Base-by-base conservation (phyloP, 139 green algal species). In the Edaphochlamys debaryana region DNA sequence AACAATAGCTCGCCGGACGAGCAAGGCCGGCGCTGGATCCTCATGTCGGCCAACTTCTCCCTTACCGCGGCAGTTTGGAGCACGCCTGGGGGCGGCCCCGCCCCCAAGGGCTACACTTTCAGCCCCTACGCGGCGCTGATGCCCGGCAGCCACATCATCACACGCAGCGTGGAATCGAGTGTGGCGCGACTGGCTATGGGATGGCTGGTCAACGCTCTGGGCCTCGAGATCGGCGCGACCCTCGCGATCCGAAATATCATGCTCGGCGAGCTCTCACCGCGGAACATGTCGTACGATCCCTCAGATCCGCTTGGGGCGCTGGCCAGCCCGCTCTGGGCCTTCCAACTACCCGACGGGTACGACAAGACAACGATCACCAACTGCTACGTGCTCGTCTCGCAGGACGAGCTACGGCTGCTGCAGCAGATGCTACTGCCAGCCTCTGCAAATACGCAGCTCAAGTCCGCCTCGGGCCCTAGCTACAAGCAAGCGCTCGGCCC, bases 281-380 rank as follows among this genome's bases (percentile, higher is more conserved):
- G 40, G 4, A 3, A 20, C 48, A 37, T 40, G 3, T 17, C 9
- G 11, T 84, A 84, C 78, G 30, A 41, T 50, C 27, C 48, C 8
- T 0, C 1, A 1, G 48, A 48, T n/a, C 78, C 78, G 4, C 64
- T 76, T 27, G 78, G 38, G 2, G 48, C 58, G 29, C 78, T 84
- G 29, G 50, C n/a, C 0, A 68, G 48, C 50, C 78, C 66, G 66
- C 78, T 84, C 34, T 84, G 78, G 78, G 78, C 66, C 40, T 27
- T 84, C 45, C 38, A 45, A 11, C 64, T 54, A 34, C 25, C 36
- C 3, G 34, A 25, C 17, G 19, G 23, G 34, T 30, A 7, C 45
- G 22, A 9, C 34, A 56, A 7, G 7, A 22, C 62, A 8, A 20
- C 2, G 42, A 45, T 83, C 2, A 27, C 54, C 1, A 75, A 75